phyloP scores from a whole-genome alignment of 805 yeast genomes.

The Blastobotrys terrestris region DNA sequence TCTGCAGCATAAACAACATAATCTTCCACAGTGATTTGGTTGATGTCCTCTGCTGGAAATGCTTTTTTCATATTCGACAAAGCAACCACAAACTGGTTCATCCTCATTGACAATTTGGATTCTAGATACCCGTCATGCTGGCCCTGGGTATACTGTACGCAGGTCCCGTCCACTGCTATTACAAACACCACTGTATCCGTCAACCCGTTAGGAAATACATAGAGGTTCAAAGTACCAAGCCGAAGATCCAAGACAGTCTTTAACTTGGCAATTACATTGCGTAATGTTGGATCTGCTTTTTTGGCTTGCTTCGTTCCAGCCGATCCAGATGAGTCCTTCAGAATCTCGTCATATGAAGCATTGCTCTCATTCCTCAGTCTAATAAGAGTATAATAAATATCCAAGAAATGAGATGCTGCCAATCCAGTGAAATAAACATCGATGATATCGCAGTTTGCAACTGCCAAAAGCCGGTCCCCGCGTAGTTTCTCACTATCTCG shows the following conservation, averaged over 20 bases:
- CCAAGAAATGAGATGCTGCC: slow-evolving; percentile 76
- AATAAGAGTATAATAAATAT: slow-evolving; percentile 62
- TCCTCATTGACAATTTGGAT: slow-evolving; percentile 52
- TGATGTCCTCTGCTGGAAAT: slow-evolving; percentile 42
- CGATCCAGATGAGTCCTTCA: slow-evolving; percentile 46
- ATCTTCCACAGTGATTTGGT: slow-evolving; percentile 42
- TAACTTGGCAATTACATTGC: slow-evolving; percentile 29
- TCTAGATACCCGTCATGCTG: slow-evolving; percentile 34
- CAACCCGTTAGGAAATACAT: slow-evolving; percentile 77
- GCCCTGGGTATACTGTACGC: slow-evolving; percentile 26
- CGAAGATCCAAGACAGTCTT: slow-evolving; percentile 63
- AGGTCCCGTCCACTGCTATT: slow-evolving; percentile 25
- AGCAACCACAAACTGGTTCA: slow-evolving; percentile 61
- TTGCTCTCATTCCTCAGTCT: slow-evolving; percentile 70
- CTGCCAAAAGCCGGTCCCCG: slow-evolving; percentile 25
- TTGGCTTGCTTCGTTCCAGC: not conserved
- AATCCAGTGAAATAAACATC: slow-evolving; percentile 71
- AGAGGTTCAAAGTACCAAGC: slow-evolving; percentile 48
- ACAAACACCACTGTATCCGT: slow-evolving; percentile 72
- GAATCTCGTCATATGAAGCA: slow-evolving; percentile 67
- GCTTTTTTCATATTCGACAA: slow-evolving; percentile 50
- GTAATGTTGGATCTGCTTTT: slow-evolving; percentile 10
- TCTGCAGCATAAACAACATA: slow-evolving; percentile 48
- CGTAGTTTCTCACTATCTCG: slow-evolving; percentile 37
- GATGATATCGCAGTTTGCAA: slow-evolving; percentile 54